Base-by-base conservation (phyloP, 2,329 filamentous ascomycete species). In the Clarireedia homoeocarpa region DNA sequence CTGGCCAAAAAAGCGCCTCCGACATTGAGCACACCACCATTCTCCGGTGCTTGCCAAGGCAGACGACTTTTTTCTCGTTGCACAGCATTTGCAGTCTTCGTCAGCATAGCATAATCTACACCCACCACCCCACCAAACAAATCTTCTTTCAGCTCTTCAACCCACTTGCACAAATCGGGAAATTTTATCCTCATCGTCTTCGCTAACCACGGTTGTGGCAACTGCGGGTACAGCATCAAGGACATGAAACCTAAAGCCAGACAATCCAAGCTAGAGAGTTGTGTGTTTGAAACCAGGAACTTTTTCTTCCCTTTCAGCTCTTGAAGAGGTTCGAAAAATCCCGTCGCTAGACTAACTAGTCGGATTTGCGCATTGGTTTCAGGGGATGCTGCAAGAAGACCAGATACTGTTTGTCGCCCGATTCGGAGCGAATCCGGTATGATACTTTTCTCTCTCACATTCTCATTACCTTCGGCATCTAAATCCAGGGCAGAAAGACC, bases 211-310 rank as follows among this genome's bases (percentile, higher is more conserved):
- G 78, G 70, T 54, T 84, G 79, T 15, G 83, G 81, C 23, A 88
- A 68, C 7, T 78, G 71, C 0, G 84, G 79, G 24, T 79, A 75
- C 1, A 86, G 74, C 75, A 94, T 87, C 50, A 96, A 73, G 2
- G 83, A 79, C 38, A 97, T 74, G 69, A 95, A 95, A 10, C 85
- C 94, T 65, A 89, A 82, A 0, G 83, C 85, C 48, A 96, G 70
- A 67, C 89, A 96, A 70, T 96, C 91, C 24, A 95, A 72, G 54
- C 79, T 82, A 2, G 82, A 82, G 0, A 81, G 77, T n/a, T 73
- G 65, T 1, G 73, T 68, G 7, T 72, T 71, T 10, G 73, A 74
- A 1, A 88, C 72, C 10, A 89, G 70, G 65, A 80, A 86, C 2
- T 71, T 65, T 59, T 81, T 82, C 17, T 73, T 68, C 1, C 74